phyloP scores from a whole-genome alignment of 208 protist genomes.

The Leishmania lainsoni region DNA sequence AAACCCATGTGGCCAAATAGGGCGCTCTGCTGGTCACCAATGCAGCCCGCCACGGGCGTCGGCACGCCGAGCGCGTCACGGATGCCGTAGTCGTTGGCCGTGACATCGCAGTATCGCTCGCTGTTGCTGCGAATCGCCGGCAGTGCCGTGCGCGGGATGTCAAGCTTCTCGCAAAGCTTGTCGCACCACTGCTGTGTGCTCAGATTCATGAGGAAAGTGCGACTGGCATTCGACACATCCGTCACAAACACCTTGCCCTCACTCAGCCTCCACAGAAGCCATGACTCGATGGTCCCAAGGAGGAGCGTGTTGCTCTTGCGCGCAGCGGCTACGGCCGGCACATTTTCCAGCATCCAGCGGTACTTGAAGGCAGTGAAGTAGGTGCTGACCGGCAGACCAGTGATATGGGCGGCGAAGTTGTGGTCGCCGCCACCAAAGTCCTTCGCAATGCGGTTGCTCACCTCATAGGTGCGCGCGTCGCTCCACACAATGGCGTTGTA shows the following conservation, averaged over 20 bases:
- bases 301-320: conserved; percentile 62
- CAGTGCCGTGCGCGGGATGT: conserved; percentile 87
- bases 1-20: conserved; percentile 96
- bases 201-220: conserved; percentile 99
- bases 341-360: conserved; percentile 97
- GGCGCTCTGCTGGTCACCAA: conserved; percentile 98
- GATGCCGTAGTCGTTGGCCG: conserved; percentile 39
- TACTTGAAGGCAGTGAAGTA: conserved; percentile 98
- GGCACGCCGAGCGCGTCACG: conserved; percentile 30
- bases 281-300: conserved; percentile 98
- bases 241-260: conserved; percentile 87
- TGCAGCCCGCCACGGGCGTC: conserved; percentile 76
- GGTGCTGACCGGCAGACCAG: conserved; percentile 94
- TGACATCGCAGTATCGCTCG: conserved; percentile 59
- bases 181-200: conserved; percentile 93
- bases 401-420: conserved; percentile 50
- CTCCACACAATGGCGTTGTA: conserved; percentile 96
- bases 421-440: conserved; percentile 48
- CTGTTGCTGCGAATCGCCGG: conserved; percentile 93
- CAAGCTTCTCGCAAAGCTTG: conserved; percentile 72
- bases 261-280: conserved; percentile 97
- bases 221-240: conserved; percentile 97
- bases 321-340: conserved; percentile 79
- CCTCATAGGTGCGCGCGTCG: conserved; percentile 75
- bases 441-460: conserved; percentile 45